A percentile compares a stretch with the other conserved stretches of the same genome.
Evolutionary conservation across 2,329 filamentous ascomycete genomes (phyloP).

Genomic region (Lithohypha guttulata): DNA sequence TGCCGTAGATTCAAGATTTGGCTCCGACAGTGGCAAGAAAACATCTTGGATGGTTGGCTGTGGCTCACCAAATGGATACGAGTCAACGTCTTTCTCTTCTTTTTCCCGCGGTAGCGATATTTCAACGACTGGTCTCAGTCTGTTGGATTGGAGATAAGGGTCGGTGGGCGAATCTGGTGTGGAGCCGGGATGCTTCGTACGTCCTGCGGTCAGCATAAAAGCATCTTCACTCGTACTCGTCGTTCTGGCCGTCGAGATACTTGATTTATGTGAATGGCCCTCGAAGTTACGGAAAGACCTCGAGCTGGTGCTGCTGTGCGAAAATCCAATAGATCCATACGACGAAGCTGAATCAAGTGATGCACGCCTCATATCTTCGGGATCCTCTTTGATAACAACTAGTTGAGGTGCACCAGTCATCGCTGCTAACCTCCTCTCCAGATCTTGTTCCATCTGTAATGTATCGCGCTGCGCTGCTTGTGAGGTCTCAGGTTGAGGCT

Average conservation of each 20-base stretch:
- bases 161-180: slow-evolving; percentile 39
- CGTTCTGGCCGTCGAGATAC: slow-evolving; percentile 48
- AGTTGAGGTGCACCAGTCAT: slow-evolving; percentile 2
- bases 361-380: neutral
- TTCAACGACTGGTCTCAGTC: slow-evolving; percentile 27
- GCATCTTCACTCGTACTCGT: slow-evolving; percentile 40
- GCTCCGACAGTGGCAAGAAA: no score
- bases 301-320: slow-evolving; percentile 28
- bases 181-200: slow-evolving; percentile 6
- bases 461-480: neutral
- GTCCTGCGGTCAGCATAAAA: slow-evolving; percentile 44
- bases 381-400: neutral
- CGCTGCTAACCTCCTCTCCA: neutral
- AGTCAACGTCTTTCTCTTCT: neutral
- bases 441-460: slow-evolving; percentile 4
- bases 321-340: slow-evolving; percentile 30
- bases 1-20: neutral
- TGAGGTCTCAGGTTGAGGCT: no score
- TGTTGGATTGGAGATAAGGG: slow-evolving; percentile 33
- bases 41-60: neutral
- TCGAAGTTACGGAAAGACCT: slow-evolving; percentile 36
- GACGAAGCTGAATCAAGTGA: slow-evolving; percentile 33
- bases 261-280: slow-evolving; percentile 54
- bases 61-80: neutral
- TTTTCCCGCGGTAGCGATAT: neutral